Evolutionary conservation across 2,329 filamentous ascomycete genomes (phyloP), one percentile per base, ranked within the genome.

Genomic region (Neofusicoccum cordaticola): DNA sequence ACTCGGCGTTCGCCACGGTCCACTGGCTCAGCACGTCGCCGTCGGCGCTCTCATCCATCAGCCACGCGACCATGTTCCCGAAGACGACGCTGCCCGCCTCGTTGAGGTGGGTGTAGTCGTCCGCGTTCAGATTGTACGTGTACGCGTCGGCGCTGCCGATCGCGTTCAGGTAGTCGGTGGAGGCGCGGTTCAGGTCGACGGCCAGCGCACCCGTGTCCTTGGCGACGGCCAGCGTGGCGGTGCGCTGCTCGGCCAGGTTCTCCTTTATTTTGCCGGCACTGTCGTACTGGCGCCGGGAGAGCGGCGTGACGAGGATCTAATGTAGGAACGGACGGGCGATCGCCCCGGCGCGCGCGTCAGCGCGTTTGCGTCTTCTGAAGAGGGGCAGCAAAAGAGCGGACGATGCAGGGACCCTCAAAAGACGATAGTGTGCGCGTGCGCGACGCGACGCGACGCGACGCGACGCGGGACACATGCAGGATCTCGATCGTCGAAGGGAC

Each of bases 221-320:
- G 2, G 62, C 52, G 2, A 50, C 62, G 31, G 62, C 41, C 1
- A 64, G 62, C 17, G 62, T 64, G 19, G 62, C 62, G 34, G 4
- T 35, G 31, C 62, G 51, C 35, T 64, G 62, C 17, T 48, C 62
- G 17, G 62, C 62, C 42, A 64, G 52, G 37, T 64, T 47, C 4
- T 41, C 35, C 17, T 31, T 58, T 12, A 64, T 53, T 17, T 27
- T 19, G 17, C 15, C 8, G 13, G 35, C 44, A 12, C 22, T 9
- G 4, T 12, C 11, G 62, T 48, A 64, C 19, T 45, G 34, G 13
- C 62, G 62, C 41, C 62, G 62, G 34, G 62, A 57, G 17, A 64
- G 51, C 34, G 62, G 62, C 17, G 62, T 64, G 4, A 64, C 44
- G 42, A 64, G 62, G 52, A 64, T 64, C 62, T 64, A 9, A n/a